Percentiles rank a stretch among this genome's conserved stretches.
These are phyloP conservation scores for Xylaria intraflava DNA, from an alignment of 495 filamentous ascomycete genomes.

Conservation along the genomic window DNA sequence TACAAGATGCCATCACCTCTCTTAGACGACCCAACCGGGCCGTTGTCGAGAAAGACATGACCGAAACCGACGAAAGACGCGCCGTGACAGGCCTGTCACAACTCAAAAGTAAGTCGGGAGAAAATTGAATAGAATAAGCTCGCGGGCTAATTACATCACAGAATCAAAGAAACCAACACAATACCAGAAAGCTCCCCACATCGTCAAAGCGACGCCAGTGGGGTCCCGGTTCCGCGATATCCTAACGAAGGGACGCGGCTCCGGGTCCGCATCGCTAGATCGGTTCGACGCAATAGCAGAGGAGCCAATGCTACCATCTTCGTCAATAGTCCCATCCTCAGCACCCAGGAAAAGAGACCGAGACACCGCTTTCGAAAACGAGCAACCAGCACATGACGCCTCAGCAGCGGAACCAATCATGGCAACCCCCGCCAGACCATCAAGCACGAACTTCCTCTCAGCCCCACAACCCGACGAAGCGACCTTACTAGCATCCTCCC, in stretches of 20 bases:
- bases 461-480: conserved; percentile 15
- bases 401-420: conserved; percentile 13
- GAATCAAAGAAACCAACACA: conserved; percentile 60
- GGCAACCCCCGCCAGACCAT: conserved; percentile 25
- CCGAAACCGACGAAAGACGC: conserved; percentile 62
- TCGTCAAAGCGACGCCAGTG: conserved; percentile 74
- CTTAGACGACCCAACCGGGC: conserved; percentile 84
- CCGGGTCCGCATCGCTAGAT: conserved; percentile 7
- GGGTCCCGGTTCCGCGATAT: conserved; percentile 47
- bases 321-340: conserved; percentile 29
- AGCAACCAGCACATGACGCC: conserved; percentile 8
- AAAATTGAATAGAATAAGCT: neutral
- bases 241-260: conserved; percentile 14
- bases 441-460: conserved; percentile 13
- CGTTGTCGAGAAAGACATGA: conserved; percentile 65
- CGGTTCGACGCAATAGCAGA: conserved; percentile 15
- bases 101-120: conserved; percentile 32
- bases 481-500: conserved; percentile 32
- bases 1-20: conserved; percentile 74
- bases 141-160: conserved; percentile 28
- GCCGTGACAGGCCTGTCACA: conserved; percentile 30
- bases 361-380: conserved; percentile 13
- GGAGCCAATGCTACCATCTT: conserved; percentile 15
- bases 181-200: conserved; percentile 46
- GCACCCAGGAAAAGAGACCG: conserved; percentile 28